phyloP scores from a whole-genome alignment of 768 basidiomycete genomes.

The Trametes sanguinea region DNA sequence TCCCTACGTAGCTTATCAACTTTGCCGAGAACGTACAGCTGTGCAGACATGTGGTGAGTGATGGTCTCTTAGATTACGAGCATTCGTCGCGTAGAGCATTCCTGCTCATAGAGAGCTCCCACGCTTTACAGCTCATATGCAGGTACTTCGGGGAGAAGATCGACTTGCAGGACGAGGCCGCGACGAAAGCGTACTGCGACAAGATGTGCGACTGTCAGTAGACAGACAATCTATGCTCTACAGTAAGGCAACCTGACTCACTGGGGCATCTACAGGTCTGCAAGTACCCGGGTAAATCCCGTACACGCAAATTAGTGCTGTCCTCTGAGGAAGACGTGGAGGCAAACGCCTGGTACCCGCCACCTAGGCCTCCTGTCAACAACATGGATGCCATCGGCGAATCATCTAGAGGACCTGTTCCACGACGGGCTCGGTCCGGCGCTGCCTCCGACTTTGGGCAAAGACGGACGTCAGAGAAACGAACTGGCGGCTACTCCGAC shows the following conservation, averaged over 20 bases:
- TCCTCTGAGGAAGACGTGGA: constrained; percentile 42
- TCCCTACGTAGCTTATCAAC: constrained; percentile 41
- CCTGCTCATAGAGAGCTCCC: too few relatives aligned
- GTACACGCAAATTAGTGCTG: constrained; percentile 49
- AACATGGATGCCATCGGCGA: neutral
- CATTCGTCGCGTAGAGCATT: too few relatives aligned
- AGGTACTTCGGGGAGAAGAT: constrained; percentile 79
- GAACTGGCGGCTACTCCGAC: constrained; percentile 16
- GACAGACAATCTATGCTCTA: neutral
- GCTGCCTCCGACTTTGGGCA: neutral
- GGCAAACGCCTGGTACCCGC: constrained; percentile 18
- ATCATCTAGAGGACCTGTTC: neutral
- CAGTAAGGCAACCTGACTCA: neutral
- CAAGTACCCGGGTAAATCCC: constrained; percentile 72
- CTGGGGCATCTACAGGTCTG: constrained; percentile 54
- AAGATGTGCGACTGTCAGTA: constrained; percentile 80
- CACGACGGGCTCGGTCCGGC: neutral
- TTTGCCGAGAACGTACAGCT: constrained; percentile 59
- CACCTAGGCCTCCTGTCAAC: neutral
- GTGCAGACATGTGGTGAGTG: constrained; percentile 73
- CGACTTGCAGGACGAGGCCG: constrained; percentile 46
- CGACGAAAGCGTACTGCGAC: constrained; percentile 58
- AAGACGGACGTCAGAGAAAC: constrained; percentile 14
- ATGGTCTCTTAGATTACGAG: neutral
- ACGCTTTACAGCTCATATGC: constrained; percentile 59